These are phyloP conservation scores for Podospora pseudopauciseta DNA, from an alignment of 495 filamentous ascomycete species.

Conservation along the genomic window DNA sequence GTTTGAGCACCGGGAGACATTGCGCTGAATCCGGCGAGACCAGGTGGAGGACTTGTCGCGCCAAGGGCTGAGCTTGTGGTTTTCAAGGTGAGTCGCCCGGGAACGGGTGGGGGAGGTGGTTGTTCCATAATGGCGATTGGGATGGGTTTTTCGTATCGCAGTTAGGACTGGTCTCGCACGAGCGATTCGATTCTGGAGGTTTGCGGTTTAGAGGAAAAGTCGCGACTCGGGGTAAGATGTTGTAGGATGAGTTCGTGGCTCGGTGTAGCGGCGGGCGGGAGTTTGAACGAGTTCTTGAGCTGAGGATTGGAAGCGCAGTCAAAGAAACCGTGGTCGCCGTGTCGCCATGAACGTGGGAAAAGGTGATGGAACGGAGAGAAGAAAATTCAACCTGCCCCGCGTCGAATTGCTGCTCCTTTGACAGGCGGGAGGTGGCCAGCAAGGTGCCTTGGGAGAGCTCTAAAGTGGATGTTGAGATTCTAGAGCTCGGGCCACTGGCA, in stretches of 20 bases:
- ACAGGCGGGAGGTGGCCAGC: not conserved
- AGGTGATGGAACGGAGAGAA: not conserved
- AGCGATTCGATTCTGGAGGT: not conserved
- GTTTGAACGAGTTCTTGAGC: not conserved
- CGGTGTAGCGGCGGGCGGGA: not conserved
- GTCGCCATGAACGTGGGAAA: not conserved
- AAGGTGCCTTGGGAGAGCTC: not conserved
- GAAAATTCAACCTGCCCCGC: not conserved
- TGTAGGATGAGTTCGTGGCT: not conserved
- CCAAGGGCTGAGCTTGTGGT: not conserved
- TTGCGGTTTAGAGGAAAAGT: not conserved
- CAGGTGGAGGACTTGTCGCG: not conserved
- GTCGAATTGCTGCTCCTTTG: not conserved
- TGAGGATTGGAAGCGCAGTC: not conserved
- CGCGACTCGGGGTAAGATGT: not conserved
- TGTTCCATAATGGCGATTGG: not conserved
- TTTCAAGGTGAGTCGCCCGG: not conserved
- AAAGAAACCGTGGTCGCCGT: not conserved
- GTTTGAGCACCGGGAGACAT: constrained; percentile 33
- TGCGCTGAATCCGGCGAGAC: constrained; percentile 1
- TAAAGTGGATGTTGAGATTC: not conserved
- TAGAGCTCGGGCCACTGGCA: not conserved
- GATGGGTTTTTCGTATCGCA: not conserved
- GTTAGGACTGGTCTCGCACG: not conserved
- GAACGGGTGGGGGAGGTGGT: not conserved